Evolutionary conservation across 768 basidiomycete species (phyloP).

Genomic region (Serendipita sp.): DNA sequence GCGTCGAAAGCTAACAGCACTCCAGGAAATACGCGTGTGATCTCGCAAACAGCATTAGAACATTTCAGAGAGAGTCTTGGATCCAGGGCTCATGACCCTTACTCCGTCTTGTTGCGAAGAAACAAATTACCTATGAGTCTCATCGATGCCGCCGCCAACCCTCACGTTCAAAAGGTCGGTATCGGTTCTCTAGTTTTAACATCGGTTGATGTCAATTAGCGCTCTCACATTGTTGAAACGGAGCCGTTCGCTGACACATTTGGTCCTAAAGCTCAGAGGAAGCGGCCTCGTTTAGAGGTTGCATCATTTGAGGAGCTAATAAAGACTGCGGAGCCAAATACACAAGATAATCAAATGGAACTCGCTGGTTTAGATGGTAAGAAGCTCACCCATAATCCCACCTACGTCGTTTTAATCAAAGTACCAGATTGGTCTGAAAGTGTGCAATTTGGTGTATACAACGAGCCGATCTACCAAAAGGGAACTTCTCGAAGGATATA

Average conservation of each 20-base stretch:
- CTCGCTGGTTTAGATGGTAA: conserved; percentile 20
- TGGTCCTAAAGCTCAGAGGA: conserved; percentile 89
- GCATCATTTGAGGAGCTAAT: conserved; percentile 86
- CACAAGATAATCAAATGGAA: conserved; percentile 30
- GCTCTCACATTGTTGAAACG: conserved; percentile 86
- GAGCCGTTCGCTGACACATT: conserved; percentile 93
- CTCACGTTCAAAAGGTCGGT: conserved; percentile 56
- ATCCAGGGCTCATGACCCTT: conserved; percentile 80
- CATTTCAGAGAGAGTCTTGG: conserved; percentile 87
- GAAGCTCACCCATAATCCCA: background rate
- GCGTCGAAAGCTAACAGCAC: conserved; percentile 6
- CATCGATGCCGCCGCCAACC: conserved; percentile 76
- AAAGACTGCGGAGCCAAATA: conserved; percentile 34
- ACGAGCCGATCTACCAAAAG: conserved; percentile 87
- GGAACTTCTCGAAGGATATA: conserved; percentile 93
- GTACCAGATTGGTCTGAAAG: conserved; percentile 2
- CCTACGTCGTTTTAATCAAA: background rate
- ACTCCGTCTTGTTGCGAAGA: conserved; percentile 80
- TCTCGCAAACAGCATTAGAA: conserved; percentile 88
- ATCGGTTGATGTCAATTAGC: conserved; percentile 26
- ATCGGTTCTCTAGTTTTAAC: background rate
- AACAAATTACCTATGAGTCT: conserved; percentile 97
- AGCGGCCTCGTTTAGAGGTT: conserved; percentile 72
- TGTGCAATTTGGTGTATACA: conserved; percentile 42
- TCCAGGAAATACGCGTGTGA: conserved; percentile 92